Conservation (phyloP, 495 filamentous ascomycete species). For the Penicillium parvum region DNA sequence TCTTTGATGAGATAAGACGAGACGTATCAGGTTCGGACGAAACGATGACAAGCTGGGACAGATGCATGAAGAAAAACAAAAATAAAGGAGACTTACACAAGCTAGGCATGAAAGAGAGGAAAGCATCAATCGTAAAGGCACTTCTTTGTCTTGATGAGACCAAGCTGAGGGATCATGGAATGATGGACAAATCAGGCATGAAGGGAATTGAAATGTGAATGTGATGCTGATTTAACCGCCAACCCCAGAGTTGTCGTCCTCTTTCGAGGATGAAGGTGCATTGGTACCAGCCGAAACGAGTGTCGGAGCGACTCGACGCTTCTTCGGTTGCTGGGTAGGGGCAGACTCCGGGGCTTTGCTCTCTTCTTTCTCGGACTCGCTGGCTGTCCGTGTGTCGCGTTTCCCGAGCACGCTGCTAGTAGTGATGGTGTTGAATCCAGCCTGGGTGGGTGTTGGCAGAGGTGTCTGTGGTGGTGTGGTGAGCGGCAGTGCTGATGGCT, state of each 20-base stretch:
- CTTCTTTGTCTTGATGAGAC: too few relatives aligned
- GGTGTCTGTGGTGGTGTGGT: conserved; percentile 83
- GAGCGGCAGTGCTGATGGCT: conserved; percentile 52
- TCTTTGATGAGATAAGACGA: too few relatives aligned
- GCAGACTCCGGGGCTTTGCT: conserved; percentile 44
- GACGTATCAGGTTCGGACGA: background rate
- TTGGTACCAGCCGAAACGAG: conserved; percentile 44
- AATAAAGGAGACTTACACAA: background rate
- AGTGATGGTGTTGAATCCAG: conserved; percentile 38
- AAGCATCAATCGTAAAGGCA: conserved; percentile 4
- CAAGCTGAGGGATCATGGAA: too few relatives aligned
- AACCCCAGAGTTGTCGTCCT: conserved; percentile 4
- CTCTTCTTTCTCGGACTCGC: conserved; percentile 59
- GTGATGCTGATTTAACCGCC: conserved; percentile 1
- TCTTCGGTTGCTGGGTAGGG: conserved; percentile 54
- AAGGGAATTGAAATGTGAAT: background rate
- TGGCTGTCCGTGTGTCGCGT: conserved; percentile 42
- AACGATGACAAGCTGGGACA: too few relatives aligned
- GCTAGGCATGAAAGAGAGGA: background rate
- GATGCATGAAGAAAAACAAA: too few relatives aligned
- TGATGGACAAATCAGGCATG: too few relatives aligned
- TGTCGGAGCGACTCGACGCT: conserved; percentile 74
- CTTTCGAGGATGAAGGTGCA: conserved; percentile 16
- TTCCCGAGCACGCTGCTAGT: conserved; percentile 53
- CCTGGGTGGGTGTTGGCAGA: conserved; percentile 38